A percentile compares a stretch with the other conserved stretches of the same genome.
These are phyloP conservation scores for Nicotiana knightiana DNA, from an alignment of 257 asterid genomes.

Conservation along the genomic window DNA sequence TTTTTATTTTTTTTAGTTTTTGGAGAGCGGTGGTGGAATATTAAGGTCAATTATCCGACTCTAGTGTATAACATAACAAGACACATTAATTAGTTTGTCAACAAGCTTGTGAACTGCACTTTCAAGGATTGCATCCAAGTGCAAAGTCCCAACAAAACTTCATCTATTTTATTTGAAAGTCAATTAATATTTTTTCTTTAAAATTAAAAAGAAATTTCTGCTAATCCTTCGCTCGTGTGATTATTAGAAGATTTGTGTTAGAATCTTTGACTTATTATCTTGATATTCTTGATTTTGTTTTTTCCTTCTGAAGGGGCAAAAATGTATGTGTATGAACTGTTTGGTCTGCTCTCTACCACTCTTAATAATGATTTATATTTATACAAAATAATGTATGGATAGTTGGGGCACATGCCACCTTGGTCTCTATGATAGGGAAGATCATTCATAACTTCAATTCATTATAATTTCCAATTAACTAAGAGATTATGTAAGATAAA, in stretches of 20 bases:
- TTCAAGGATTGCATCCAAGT: not conserved
- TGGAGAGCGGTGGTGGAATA: not conserved
- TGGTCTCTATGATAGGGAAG: not conserved
- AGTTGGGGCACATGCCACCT: not conserved
- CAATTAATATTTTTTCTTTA: not conserved
- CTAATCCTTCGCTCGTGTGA: not conserved
- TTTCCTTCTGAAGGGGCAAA: not conserved
- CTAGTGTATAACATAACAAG: not conserved
- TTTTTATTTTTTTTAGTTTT: too few species aligned
- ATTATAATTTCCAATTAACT: not conserved
- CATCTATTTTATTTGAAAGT: not conserved
- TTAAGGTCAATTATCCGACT: not conserved
- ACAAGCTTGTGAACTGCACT: not conserved
- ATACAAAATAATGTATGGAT: conserved; percentile 1
- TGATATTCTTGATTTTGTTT: not conserved
- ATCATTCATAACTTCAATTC: not conserved
- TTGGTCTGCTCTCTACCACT: not conserved
- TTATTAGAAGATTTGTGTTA: not conserved
- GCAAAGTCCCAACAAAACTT: not conserved
- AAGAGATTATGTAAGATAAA: not conserved
- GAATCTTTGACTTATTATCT: not conserved
- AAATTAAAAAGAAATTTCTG: not conserved
- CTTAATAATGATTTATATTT: not conserved
- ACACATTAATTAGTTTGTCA: not conserved
- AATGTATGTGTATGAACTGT: not conserved